Conservation (phyloP, 1,284 basidiomycete species). For the Cutaneotrichosporon dermatis region DNA sequence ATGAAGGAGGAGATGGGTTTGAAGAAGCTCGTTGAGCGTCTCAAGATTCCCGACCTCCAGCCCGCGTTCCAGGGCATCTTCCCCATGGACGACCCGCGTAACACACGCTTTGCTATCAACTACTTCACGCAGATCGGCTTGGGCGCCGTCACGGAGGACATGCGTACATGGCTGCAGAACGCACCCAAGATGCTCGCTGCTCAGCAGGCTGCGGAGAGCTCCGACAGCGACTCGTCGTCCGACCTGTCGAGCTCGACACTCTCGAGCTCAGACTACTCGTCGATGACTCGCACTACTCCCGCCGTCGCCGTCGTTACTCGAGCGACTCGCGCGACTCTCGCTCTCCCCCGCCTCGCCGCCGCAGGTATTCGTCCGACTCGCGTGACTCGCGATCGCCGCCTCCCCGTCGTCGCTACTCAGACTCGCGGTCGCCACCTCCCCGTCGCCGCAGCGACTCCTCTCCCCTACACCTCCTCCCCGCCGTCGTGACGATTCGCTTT, state of each 20-base stretch:
- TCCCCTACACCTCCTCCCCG: neutral
- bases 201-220: constrained; percentile 67
- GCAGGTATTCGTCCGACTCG: constrained; percentile 19
- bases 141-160: constrained; percentile 86
- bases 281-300: constrained; percentile 34
- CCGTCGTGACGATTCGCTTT: too few species aligned
- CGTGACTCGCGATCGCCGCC: constrained; percentile 18
- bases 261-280: constrained; percentile 50
- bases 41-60: constrained; percentile 78
- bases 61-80: constrained; percentile 78
- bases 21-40: constrained; percentile 73
- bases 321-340: constrained; percentile 13
- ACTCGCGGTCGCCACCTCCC: constrained; percentile 18
- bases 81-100: constrained; percentile 92
- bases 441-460: constrained; percentile 11
- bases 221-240: constrained; percentile 50
- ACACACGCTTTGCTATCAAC: constrained; percentile 96
- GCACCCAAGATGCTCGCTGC: constrained; percentile 87
- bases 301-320: constrained; percentile 1
- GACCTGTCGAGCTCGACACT: constrained; percentile 46
- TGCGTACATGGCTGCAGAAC: constrained; percentile 93
- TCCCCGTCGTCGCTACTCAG: constrained; percentile 2
- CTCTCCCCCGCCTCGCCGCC: constrained; percentile 15
- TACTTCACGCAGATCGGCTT: constrained; percentile 93
- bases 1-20: constrained; percentile 90